Evolutionary conservation across 805 yeast genomes (phyloP).

Genomic region (Sugiyamaella mastotermitis): DNA sequence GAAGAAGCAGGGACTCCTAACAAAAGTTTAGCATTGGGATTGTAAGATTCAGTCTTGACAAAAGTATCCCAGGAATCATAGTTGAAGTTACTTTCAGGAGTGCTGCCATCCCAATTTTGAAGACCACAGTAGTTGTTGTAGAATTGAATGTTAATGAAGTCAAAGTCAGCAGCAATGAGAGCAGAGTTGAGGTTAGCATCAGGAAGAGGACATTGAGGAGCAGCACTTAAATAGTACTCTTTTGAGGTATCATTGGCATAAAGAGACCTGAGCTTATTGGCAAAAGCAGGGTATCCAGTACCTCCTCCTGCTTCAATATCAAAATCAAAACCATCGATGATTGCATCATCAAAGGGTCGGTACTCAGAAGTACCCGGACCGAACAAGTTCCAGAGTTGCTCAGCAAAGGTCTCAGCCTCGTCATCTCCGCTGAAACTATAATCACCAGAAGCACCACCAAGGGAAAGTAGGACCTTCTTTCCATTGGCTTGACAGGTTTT

Average conservation of each 20-base stretch:
- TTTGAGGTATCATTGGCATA: constrained; percentile 28
- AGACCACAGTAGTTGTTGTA: constrained; percentile 51
- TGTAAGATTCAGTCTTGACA: constrained; percentile 42
- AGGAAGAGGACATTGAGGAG: constrained; percentile 65
- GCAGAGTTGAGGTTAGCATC: constrained; percentile 43
- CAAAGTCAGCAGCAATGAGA: constrained; percentile 40
- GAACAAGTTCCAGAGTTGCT: constrained; percentile 40
- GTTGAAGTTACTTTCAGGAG: constrained; percentile 30
- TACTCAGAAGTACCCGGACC: constrained; percentile 36
- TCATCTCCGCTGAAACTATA: constrained; percentile 45
- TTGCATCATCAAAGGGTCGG: constrained; percentile 47
- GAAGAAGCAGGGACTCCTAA: constrained; percentile 56
- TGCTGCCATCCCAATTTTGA: constrained; percentile 18
- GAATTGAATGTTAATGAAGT: constrained; percentile 59
- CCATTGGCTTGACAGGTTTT: constrained; percentile 65
- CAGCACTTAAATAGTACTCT: constrained; percentile 51
- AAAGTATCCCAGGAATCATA: constrained; percentile 46
- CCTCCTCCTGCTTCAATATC: constrained; percentile 47
- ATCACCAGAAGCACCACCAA: constrained; percentile 46
- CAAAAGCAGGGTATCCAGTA: constrained; percentile 48
- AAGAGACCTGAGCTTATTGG: constrained; percentile 25
- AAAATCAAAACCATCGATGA: constrained; percentile 64
- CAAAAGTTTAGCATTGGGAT: constrained; percentile 47
- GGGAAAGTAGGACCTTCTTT: constrained; percentile 64
- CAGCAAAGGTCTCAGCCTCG: constrained; percentile 44